Percentiles rank a stretch among this genome's conserved stretches.
Evolutionary conservation across 805 yeast species (phyloP).

Genomic region (Jamesozyma jinghongensis): DNA sequence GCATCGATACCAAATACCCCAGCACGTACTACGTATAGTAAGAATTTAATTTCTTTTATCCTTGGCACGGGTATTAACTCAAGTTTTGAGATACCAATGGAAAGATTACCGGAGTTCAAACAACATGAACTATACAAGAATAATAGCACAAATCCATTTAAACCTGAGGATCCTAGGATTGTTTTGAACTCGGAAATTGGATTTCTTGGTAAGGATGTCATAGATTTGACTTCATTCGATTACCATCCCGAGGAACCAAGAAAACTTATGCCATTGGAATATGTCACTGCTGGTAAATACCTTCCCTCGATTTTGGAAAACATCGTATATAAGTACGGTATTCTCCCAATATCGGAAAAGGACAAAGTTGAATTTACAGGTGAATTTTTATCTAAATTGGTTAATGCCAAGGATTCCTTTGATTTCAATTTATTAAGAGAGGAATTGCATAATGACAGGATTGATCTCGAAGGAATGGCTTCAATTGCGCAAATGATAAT

Average conservation of each 20-base stretch:
- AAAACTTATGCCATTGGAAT: conserved; percentile 23
- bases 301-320: conserved; percentile 17
- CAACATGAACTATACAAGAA: neutral
- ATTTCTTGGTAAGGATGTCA: conserved; percentile 16
- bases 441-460: neutral
- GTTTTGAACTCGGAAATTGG: conserved; percentile 25
- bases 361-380: neutral
- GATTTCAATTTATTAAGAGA: conserved; percentile 6
- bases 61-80: conserved; percentile 63
- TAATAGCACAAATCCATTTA: neutral
- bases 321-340: conserved; percentile 9
- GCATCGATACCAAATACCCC: neutral
- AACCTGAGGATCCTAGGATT: conserved; percentile 3
- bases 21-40: neutral
- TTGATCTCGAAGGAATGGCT: conserved; percentile 5
- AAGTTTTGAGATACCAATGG: conserved; percentile 30
- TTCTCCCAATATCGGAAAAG: conserved; percentile 3
- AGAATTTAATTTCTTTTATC: conserved; percentile 44
- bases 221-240: conserved; percentile 18
- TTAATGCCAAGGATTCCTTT: conserved; percentile 4
- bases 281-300: conserved; percentile 23
- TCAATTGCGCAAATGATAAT: conserved; percentile 13
- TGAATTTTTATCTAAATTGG: conserved; percentile 1
- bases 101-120: conserved; percentile 12
- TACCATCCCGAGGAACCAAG: neutral